Evolutionary conservation across 108 stramenopile species (phyloP).

Genomic region (Craspedostauros australis): DNA sequence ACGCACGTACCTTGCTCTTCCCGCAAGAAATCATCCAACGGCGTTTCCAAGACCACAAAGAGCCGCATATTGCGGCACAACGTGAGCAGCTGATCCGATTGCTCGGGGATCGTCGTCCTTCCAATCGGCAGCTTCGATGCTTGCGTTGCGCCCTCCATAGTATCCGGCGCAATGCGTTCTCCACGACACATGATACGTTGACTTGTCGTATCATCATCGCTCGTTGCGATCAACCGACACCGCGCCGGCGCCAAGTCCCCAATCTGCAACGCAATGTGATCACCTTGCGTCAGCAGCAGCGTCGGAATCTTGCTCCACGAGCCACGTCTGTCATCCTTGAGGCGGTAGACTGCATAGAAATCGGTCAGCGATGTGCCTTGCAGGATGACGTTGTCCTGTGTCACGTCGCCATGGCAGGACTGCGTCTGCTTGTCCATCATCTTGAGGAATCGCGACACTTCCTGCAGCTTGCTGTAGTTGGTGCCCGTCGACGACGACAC

Average conservation of each 20-base stretch:
- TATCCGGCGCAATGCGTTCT: slow-evolving; percentile 38
- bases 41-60: slow-evolving; percentile 58
- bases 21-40: slow-evolving; percentile 54
- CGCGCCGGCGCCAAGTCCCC: slow-evolving; percentile 65
- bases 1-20: slow-evolving; percentile 26
- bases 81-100: slow-evolving; percentile 47
- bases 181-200: slow-evolving; percentile 33
- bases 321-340: slow-evolving; percentile 1
- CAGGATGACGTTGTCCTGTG: slow-evolving; percentile 8
- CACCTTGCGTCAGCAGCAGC: slow-evolving; percentile 63
- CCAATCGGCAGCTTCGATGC: slow-evolving; percentile 35
- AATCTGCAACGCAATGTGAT: slow-evolving; percentile 70
- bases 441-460: slow-evolving; percentile 31
- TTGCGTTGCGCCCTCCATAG: slow-evolving; percentile 17
- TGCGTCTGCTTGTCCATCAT: slow-evolving; percentile 23
- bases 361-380: slow-evolving; percentile 47
- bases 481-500: slow-evolving; percentile 20
- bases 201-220: background rate
- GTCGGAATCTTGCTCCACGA: slow-evolving; percentile 66
- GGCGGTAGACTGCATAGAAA: slow-evolving; percentile 71
- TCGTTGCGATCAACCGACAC: slow-evolving; percentile 16
- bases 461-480: slow-evolving; percentile 32
- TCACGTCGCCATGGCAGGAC: background rate
- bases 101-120: slow-evolving; percentile 43
- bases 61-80: slow-evolving; percentile 63